Evolutionary conservation across 768 basidiomycete genomes (phyloP).

Genomic region (Chalciporus pseudorubinellus): DNA sequence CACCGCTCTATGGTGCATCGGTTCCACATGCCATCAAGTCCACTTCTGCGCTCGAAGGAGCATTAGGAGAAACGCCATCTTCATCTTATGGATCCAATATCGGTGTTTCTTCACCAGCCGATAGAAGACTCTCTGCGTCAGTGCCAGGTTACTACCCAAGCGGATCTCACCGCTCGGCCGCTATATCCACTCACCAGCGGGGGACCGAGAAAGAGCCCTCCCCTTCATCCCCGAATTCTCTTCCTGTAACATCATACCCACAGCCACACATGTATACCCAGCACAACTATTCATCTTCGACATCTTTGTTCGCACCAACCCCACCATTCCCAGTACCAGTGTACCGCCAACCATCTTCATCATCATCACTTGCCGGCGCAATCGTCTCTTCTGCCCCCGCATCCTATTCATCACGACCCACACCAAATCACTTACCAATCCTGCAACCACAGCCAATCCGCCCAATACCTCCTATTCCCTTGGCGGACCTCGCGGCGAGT

Average conservation of each 20-base stretch:
- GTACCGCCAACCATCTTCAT: constrained; percentile 23
- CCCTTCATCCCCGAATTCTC: constrained; percentile 5
- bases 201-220: constrained; percentile 17
- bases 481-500: constrained; percentile 25
- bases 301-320: constrained; percentile 18
- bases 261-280: constrained; percentile 25
- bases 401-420: constrained; percentile 14
- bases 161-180: constrained; percentile 19
- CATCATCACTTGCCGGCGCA: constrained; percentile 30
- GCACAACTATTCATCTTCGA: constrained; percentile 16
- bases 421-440: constrained; percentile 24
- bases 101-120: constrained; percentile 17
- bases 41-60: constrained; percentile 33
- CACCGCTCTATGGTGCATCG: constrained; percentile 21
- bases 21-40: constrained; percentile 27
- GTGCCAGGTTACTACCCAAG: constrained; percentile 32
- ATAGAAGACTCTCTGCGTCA: constrained; percentile 32
- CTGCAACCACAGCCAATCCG: constrained; percentile 34
- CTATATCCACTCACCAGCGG: constrained; percentile 11
- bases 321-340: constrained; percentile 15
- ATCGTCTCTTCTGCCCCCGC: constrained; percentile 16
- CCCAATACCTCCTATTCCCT: constrained; percentile 33
- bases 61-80: constrained; percentile 25
- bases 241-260: constrained; percentile 17
- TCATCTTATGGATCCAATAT: constrained; percentile 10